A percentile compares a stretch with the other conserved stretches of the same genome.
Evolutionary conservation across 169 alveolate species (phyloP).

Genomic region (Eimeria acervulina): DNA sequence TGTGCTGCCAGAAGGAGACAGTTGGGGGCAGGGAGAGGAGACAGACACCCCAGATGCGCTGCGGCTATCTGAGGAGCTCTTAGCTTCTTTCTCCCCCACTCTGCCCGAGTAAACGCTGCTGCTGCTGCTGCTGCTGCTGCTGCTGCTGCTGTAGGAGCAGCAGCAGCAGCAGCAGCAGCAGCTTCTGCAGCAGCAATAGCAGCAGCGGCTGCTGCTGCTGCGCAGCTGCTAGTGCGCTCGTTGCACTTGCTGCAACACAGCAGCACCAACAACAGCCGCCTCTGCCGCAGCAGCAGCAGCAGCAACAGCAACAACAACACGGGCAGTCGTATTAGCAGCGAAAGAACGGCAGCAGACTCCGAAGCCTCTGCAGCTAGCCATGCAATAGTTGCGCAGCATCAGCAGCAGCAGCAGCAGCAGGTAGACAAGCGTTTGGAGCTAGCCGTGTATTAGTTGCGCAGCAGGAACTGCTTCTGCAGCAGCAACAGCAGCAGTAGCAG

Average conservation of each 20-base stretch:
- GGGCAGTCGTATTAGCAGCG: not conserved
- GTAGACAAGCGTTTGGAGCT: too few species aligned
- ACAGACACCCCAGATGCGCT: not conserved
- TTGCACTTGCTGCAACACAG: not conserved
- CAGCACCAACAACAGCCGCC: too few species aligned
- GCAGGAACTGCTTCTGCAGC: not conserved
- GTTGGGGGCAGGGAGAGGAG: conserved; percentile 19
- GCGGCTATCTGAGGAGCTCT: conserved; percentile 2
- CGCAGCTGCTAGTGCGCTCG: not conserved
- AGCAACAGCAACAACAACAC: too few species aligned
- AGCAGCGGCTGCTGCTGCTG: not conserved
- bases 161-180: not conserved
- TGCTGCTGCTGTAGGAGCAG: not conserved
- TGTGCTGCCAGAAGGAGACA: conserved; percentile 52
- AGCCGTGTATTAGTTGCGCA: not conserved
- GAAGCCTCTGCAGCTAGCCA: conserved; percentile 35
- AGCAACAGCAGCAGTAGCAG: not conserved
- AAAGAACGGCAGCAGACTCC: not conserved
- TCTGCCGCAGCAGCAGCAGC: too few species aligned
- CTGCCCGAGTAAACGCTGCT: conserved; percentile 1
- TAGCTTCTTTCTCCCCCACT: not conserved
- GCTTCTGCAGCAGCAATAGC: not conserved
- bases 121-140: not conserved
- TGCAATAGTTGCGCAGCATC: not conserved
- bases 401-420: conserved; percentile 20